These are phyloP conservation scores for Microdochium nivale DNA, from an alignment of 2,329 filamentous ascomycete species.

Conservation along the genomic window DNA sequence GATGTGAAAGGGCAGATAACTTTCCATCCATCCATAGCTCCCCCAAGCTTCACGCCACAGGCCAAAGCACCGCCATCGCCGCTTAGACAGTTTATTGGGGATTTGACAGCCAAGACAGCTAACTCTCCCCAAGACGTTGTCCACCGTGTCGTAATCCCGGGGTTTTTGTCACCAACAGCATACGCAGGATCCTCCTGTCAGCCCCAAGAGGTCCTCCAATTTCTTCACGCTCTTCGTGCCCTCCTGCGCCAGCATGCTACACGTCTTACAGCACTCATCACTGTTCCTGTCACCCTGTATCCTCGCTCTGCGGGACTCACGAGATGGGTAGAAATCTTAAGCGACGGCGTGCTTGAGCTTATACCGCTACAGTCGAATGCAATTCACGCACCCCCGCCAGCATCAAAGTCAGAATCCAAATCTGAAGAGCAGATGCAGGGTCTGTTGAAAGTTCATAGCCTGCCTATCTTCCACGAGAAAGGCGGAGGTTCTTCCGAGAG, in stretches of 20 bases:
- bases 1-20: slow-evolving; percentile 42
- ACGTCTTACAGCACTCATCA: slow-evolving; percentile 63
- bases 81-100: slow-evolving; percentile 56
- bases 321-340: slow-evolving; percentile 77
- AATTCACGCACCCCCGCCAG: slow-evolving; percentile 39
- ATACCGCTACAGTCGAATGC: slow-evolving; percentile 57
- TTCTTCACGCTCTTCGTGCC: slow-evolving; percentile 69
- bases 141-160: slow-evolving; percentile 80
- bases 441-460: slow-evolving; percentile 70
- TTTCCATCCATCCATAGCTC: slow-evolving; percentile 34
- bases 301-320: slow-evolving; percentile 68
- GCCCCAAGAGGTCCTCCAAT: slow-evolving; percentile 69
- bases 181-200: slow-evolving; percentile 63
- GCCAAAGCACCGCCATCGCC: slow-evolving; percentile 30
- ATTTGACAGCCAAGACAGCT: slow-evolving; percentile 46
- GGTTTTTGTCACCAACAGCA: slow-evolving; percentile 74
- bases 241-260: slow-evolving; percentile 60
- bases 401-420: slow-evolving; percentile 38
- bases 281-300: slow-evolving; percentile 72
- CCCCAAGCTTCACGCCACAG: slow-evolving; percentile 9
- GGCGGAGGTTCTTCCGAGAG: slow-evolving; percentile 68
- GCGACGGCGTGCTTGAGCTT: slow-evolving; percentile 80
- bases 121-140: slow-evolving; percentile 51
- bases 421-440: slow-evolving; percentile 76
- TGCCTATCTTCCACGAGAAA: slow-evolving; percentile 81